A percentile compares a stretch with the other conserved stretches of the same genome.
Conservation (phyloP, 768 basidiomycete genomes). For the Leccinellum albellum region DNA sequence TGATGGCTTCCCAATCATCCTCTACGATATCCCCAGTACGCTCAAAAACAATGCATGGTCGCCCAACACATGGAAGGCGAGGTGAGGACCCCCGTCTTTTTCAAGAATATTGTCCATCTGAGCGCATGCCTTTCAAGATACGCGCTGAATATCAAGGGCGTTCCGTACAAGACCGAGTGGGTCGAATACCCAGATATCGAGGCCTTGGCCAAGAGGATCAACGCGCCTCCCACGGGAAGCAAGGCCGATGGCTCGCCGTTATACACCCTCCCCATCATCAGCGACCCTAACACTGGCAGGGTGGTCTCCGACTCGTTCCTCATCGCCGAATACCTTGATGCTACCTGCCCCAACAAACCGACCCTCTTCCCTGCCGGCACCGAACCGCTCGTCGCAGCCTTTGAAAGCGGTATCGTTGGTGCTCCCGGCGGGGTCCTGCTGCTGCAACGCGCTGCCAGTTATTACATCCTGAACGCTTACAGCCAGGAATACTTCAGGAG, state of each 20-base stretch:
- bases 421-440: conserved; percentile 9
- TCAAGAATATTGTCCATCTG: background rate
- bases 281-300: too few species aligned
- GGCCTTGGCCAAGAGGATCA: conserved; percentile 28
- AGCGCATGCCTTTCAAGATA: conserved; percentile 19
- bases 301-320: too few species aligned
- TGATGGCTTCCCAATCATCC: conserved; percentile 32
- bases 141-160: conserved; percentile 39
- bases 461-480: conserved; percentile 18
- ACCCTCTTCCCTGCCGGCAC: too few species aligned
- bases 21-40: conserved; percentile 45
- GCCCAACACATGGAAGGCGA: conserved; percentile 44
- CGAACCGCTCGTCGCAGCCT: too few species aligned
- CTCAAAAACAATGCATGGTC: conserved; percentile 34
- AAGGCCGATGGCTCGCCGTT: conserved; percentile 30
- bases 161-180: conserved; percentile 42
- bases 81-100: conserved; percentile 27
- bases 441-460: conserved; percentile 12
- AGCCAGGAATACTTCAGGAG: conserved; percentile 32
- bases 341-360: too few species aligned
- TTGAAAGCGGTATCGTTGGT: background rate
- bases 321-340: too few species aligned
- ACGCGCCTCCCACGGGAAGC: conserved; percentile 29
- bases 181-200: conserved; percentile 43
- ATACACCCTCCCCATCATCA: too few species aligned